A percentile compares a stretch with the other conserved stretches of the same genome.
Conservation (phyloP, 2,329 filamentous ascomycete species). For the Botrytis cinerea region DNA sequence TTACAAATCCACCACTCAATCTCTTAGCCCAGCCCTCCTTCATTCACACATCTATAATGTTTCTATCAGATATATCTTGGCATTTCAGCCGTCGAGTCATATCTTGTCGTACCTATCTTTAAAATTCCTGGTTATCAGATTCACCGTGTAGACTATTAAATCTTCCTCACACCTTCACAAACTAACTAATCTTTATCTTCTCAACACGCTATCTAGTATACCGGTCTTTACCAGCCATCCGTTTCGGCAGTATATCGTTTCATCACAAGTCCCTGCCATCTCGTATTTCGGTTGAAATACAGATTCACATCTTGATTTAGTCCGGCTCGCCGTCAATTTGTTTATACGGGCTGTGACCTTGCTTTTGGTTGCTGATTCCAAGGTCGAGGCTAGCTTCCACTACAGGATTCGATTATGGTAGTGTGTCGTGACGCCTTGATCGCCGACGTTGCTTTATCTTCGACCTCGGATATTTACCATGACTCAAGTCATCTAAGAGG, state of each 20-base stretch:
- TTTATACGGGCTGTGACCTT: not conserved
- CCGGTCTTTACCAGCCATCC: not conserved
- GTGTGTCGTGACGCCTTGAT: not conserved
- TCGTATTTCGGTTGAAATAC: not conserved
- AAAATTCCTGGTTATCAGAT: not conserved
- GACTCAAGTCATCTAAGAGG: not conserved
- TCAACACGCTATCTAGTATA: not conserved
- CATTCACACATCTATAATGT: not conserved
- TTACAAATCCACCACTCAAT: not conserved
- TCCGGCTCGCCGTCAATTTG: not conserved
- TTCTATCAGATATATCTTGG: not conserved
- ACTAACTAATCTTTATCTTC: not conserved
- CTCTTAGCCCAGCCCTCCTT: not conserved
- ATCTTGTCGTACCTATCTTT: not conserved
- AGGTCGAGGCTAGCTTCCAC: not conserved
- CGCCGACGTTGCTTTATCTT: not conserved
- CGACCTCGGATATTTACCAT: not conserved
- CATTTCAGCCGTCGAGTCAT: not conserved
- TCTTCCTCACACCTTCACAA: not conserved
- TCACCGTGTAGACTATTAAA: not conserved
- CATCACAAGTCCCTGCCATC: not conserved
- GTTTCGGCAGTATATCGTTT: too few relatives aligned
- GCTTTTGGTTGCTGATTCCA: not conserved
- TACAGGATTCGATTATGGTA: not conserved
- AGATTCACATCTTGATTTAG: not conserved